These are phyloP conservation scores for Beauveria bassiana DNA, from an alignment of 2,329 filamentous ascomycete species.

Conservation along the genomic window DNA sequence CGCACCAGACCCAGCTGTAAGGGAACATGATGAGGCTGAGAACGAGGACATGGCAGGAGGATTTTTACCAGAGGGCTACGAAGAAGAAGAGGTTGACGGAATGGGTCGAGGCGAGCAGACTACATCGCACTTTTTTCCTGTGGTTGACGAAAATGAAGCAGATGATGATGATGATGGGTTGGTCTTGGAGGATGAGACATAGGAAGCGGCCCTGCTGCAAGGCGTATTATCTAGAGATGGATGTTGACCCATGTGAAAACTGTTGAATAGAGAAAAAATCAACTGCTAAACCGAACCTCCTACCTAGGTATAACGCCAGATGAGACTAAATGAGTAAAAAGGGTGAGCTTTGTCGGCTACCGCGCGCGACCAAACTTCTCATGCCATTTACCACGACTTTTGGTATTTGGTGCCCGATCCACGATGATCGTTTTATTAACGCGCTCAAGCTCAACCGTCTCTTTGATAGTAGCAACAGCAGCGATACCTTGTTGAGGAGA, in stretches of 20 bases:
- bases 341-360: conserved; percentile 16
- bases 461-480: conserved; percentile 49
- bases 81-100: conserved; percentile 34
- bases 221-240: too few species aligned
- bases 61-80: conserved; percentile 51
- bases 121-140: conserved; percentile 42
- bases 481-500: conserved; percentile 31
- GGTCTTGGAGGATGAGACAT: conserved; percentile 9
- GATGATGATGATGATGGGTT: conserved; percentile 21
- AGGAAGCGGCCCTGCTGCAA: too few species aligned
- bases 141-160: conserved; percentile 35
- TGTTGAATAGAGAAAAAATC: too few species aligned
- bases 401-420: conserved; percentile 19
- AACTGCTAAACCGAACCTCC: too few species aligned
- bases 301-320: too few species aligned
- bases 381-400: conserved; percentile 48
- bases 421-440: conserved; percentile 40
- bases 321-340: neutral
- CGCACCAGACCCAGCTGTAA: conserved; percentile 16
- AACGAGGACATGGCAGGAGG: conserved; percentile 52
- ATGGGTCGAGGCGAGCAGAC: conserved; percentile 22
- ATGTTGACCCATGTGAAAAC: too few species aligned
- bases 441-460: conserved; percentile 52
- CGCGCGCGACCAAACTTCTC: conserved; percentile 47
- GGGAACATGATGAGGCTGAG: conserved; percentile 12